A percentile compares a stretch with the other conserved stretches of the same genome.
Evolutionary conservation across 2,329 filamentous ascomycete genomes (phyloP).

Genomic region (Myriosclerotinia duriaeana): DNA sequence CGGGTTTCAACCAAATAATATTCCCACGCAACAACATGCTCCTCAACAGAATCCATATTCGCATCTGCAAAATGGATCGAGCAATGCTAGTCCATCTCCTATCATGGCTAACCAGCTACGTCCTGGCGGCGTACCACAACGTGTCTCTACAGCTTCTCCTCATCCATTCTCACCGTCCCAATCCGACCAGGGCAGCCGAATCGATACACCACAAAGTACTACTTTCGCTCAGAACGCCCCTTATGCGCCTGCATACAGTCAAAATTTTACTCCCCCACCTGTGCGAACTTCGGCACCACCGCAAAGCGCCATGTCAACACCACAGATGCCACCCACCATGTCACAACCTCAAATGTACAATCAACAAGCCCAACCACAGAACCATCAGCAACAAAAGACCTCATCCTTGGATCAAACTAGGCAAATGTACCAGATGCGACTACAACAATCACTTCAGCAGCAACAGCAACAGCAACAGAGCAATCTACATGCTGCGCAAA

Average conservation of each 20-base stretch:
- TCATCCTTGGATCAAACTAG: conserved; percentile 68
- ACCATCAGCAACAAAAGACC: conserved; percentile 46
- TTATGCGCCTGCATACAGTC: conserved; percentile 59
- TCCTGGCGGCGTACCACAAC: conserved; percentile 68
- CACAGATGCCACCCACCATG: conserved; percentile 45
- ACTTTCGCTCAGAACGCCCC: conserved; percentile 62
- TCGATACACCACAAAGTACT: conserved; percentile 69
- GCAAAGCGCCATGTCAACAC: conserved; percentile 55
- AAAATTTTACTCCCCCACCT: conserved; percentile 57
- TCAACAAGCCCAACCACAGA: conserved; percentile 39
- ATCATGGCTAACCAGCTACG: conserved; percentile 82
- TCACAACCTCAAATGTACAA: conserved; percentile 42
- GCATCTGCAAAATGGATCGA: conserved; percentile 78
- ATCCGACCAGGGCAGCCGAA: conserved; percentile 67
- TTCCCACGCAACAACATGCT: conserved; percentile 58
- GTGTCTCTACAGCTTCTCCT: conserved; percentile 88
- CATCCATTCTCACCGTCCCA: conserved; percentile 83
- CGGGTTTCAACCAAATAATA: conserved; percentile 64
- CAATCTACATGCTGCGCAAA: conserved; percentile 39
- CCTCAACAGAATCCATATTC: conserved; percentile 70
- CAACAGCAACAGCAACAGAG: conserved; percentile 63
- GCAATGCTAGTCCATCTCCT: conserved; percentile 86
- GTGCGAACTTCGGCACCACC: conserved; percentile 55
- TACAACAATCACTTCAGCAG: conserved; percentile 70
- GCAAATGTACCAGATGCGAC: conserved; percentile 75